Evolutionary conservation across 495 filamentous ascomycete species (phyloP), one percentile per base, ranked within the genome.

Genomic region (Penicillium paxilli): DNA sequence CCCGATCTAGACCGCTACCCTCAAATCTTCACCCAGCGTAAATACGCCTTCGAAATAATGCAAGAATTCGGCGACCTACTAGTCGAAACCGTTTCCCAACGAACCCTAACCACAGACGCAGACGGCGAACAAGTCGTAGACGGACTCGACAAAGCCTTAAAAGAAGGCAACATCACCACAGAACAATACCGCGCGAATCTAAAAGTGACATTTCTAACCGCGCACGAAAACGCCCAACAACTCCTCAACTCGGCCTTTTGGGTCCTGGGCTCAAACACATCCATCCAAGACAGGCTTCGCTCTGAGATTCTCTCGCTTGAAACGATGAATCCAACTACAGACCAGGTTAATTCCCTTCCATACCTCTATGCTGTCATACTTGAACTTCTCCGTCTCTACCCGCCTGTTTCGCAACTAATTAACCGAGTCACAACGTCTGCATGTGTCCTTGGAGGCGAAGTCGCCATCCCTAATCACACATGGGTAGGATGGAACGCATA

Each of bases 311-410:
- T 62, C 0, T 30, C 52, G 0, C 52, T 52, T 9, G 22, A 44
- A 0, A 41, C 21, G 0, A 14, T 44, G 0, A 41, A 58, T 20
- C 58, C 63, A 8, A 49, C 58, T 11, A 52, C 46, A 16, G 68
- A 71, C 14, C 38, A 51, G 14, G 19, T 71, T 12, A 61, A 68
- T 6, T 55, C 59, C 22, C 59, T 74, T 2, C 73, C 71, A 0
- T 69, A 72, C 47, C 64, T 77, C 1, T 68, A 66, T 2, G 52
- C 71, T 9, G 54, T 69, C 30, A 63, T 77, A 28, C 62, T 71
- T 42, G 74, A 77, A 40, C 26, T 68, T 2, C 70, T 77, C 11
- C 69, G 72, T 11, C 58, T 77, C 2, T 77, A 69, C 44, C 72
- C 74, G 8, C 73, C 72, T 5, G 67, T 75, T 12, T 64, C 64